These are phyloP conservation scores for Penicillium sp. DNA, from an alignment of 2,329 filamentous ascomycete species.

Conservation along the genomic window DNA sequence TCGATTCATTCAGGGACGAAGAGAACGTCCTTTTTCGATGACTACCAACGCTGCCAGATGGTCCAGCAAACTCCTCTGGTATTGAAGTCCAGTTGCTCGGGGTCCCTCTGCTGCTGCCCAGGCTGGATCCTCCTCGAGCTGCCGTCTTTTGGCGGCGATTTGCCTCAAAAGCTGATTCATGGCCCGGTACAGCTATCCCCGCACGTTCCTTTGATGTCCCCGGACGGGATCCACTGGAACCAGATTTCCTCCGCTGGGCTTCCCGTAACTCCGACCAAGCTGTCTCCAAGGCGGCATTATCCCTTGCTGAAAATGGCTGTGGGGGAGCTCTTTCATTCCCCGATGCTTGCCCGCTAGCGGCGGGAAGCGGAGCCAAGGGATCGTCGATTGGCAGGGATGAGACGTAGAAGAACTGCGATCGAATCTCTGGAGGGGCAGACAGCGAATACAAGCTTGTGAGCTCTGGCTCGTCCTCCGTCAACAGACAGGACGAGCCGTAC, in stretches of 20 bases:
- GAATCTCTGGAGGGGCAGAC: conserved; percentile 57
- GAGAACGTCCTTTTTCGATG: conserved; percentile 36
- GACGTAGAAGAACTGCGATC: conserved; percentile 80
- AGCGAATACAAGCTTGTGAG: conserved; percentile 31
- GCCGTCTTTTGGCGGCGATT: conserved; percentile 11
- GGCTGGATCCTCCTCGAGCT: conserved; percentile 15
- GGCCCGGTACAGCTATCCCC: conserved; percentile 30
- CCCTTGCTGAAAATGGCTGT: conserved; percentile 74
- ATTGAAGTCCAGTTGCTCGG: conserved; percentile 13
- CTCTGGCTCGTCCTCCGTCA: conserved; percentile 37
- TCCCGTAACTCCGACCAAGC: conserved; percentile 66
- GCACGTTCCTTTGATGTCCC: conserved; percentile 8
- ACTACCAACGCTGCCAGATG: neutral
- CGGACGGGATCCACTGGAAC: conserved; percentile 4
- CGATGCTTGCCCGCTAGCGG: conserved; percentile 48
- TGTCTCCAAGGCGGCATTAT: conserved; percentile 77
- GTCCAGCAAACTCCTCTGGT: conserved; percentile 10
- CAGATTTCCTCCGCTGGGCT: conserved; percentile 11
- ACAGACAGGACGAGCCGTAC: conserved; percentile 60
- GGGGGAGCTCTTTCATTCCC: conserved; percentile 61
- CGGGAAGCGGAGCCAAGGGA: conserved; percentile 69
- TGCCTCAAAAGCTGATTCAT: conserved; percentile 4
- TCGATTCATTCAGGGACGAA: conserved; percentile 28
- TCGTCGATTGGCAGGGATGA: conserved; percentile 84
- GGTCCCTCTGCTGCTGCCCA: conserved; percentile 21